phyloP scores from a whole-genome alignment of 2,329 filamentous ascomycete genomes.

The Bipolaris gigantea region DNA sequence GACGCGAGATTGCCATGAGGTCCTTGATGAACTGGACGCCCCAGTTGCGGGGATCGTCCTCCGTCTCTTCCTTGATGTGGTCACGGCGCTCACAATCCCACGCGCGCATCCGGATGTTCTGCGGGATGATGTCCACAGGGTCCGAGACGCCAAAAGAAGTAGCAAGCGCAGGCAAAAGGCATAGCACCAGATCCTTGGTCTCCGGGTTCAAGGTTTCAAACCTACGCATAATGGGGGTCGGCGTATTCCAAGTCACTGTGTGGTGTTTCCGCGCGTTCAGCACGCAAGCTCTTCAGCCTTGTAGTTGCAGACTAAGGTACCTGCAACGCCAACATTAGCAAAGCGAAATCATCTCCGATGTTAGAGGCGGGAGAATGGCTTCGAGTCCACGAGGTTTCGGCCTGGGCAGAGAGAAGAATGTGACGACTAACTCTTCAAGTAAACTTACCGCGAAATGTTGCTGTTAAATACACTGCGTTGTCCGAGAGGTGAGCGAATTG shows the following conservation, averaged over 20 bases:
- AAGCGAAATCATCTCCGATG: too few species aligned
- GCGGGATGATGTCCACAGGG: constrained; percentile 34
- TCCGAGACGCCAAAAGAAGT: constrained; percentile 26
- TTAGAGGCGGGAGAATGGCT: background rate
- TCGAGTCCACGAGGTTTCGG: background rate
- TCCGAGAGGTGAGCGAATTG: background rate
- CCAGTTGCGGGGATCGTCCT: constrained; percentile 43
- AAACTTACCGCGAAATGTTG: background rate
- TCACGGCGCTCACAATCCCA: constrained; percentile 43
- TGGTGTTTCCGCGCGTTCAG: background rate
- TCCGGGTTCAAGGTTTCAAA: constrained; percentile 39
- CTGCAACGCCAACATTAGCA: background rate
- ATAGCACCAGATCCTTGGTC: constrained; percentile 37
- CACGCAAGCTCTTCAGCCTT: background rate
- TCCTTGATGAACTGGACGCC: constrained; percentile 44
- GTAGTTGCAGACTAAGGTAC: background rate
- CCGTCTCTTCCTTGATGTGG: constrained; percentile 38
- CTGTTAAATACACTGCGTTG: background rate
- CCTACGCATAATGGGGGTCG: constrained; percentile 30
- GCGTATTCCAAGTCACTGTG: too few species aligned
- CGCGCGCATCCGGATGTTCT: constrained; percentile 43
- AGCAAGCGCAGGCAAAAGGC: constrained; percentile 37
- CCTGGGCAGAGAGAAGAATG: background rate
- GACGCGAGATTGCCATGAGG: constrained; percentile 35
- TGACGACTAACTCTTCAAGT: background rate